These are phyloP conservation scores for Mrakia gelida DNA, from an alignment of 768 basidiomycete genomes.

Conservation along the genomic window DNA sequence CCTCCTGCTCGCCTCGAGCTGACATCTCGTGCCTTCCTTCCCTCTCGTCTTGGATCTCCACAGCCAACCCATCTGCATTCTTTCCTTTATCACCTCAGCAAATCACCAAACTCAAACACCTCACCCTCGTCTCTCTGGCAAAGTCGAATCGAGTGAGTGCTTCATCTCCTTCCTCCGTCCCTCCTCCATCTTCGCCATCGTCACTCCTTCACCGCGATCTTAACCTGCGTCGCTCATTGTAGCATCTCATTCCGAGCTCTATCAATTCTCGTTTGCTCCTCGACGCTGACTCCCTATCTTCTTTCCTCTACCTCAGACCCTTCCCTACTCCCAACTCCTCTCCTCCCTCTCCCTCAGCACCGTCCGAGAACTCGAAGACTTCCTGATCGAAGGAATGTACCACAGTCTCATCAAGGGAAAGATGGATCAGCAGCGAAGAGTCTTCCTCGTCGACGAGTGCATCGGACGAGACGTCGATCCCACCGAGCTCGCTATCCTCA, in stretches of 20 bases:
- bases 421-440: slow-evolving; percentile 84
- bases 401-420: slow-evolving; percentile 82
- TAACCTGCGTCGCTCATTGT: not conserved
- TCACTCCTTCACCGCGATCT: not conserved
- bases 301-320: slow-evolving; percentile 35
- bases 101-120: slow-evolving; percentile 81
- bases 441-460: slow-evolving; percentile 86
- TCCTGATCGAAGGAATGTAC: slow-evolving; percentile 96
- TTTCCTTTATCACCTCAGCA: slow-evolving; percentile 70
- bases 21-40: not conserved
- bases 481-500: slow-evolving; percentile 33
- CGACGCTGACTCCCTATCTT: not conserved
- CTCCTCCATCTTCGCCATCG: not conserved
- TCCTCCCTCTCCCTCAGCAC: slow-evolving; percentile 66
- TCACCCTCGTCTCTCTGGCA: slow-evolving; percentile 83
- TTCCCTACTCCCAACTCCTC: slow-evolving; percentile 73
- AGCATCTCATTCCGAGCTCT: too few relatives aligned
- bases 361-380: slow-evolving; percentile 86
- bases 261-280: not conserved
- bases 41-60: slow-evolving; percentile 17
- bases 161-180: not conserved
- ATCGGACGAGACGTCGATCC: slow-evolving; percentile 74
- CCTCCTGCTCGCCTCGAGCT: not conserved
- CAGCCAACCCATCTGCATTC: slow-evolving; percentile 63
- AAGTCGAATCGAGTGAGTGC: slow-evolving; percentile 64